These are phyloP conservation scores for Fusarium redolens DNA, from an alignment of 2,329 filamentous ascomycete genomes.

Conservation along the genomic window DNA sequence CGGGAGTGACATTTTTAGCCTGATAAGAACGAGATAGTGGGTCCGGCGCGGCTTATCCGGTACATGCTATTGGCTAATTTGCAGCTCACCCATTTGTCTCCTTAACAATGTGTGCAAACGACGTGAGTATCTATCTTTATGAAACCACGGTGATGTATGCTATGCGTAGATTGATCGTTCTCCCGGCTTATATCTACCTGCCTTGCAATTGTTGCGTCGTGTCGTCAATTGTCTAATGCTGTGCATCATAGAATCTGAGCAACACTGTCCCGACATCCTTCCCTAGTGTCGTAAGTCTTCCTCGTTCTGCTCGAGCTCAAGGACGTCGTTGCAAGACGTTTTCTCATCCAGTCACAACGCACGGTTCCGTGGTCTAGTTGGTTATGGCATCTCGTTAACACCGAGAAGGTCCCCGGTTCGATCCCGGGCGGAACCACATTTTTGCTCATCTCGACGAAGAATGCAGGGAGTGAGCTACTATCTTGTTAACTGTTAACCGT, in stretches of 20 bases:
- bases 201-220: no score
- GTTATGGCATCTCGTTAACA: conserved; percentile 4
- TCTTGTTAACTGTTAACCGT: background rate
- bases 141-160: accelerated
- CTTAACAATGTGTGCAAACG: background rate
- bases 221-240: accelerated
- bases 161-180: accelerated
- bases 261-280: accelerated
- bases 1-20: background rate
- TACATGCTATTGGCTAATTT: background rate
- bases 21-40: background rate
- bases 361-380: background rate
- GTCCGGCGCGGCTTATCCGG: accelerated
- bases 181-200: no score
- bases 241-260: background rate
- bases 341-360: background rate
- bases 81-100: accelerated
- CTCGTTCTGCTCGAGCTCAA: accelerated
- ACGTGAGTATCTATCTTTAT: accelerated
- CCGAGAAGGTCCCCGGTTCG: background rate
- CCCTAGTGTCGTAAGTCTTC: no score
- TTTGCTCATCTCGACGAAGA: background rate
- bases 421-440: background rate
- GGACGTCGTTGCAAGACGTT: accelerated
- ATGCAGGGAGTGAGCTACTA: no score